Percentiles rank a stretch among this genome's conserved stretches.
Evolutionary conservation across 441 rosid genomes (phyloP).

Genomic region (Metrosideros polymorpha): DNA sequence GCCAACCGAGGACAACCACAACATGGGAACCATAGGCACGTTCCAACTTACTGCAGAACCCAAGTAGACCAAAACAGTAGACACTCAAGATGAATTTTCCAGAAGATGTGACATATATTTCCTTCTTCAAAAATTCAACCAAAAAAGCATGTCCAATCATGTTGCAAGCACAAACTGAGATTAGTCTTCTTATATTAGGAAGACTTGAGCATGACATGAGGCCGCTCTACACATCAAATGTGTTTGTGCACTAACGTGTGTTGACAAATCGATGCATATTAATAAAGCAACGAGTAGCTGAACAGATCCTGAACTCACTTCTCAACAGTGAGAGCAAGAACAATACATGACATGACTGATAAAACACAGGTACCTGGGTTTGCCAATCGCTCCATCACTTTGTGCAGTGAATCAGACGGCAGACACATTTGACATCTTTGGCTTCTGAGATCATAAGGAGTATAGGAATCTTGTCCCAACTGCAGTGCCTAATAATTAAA

Average conservation of each 20-base stretch:
- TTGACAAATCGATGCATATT: neutral
- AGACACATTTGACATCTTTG: slow-evolving; percentile 91
- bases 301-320: neutral
- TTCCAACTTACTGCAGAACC: neutral
- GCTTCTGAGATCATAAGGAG: slow-evolving; percentile 46
- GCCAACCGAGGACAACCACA: neutral
- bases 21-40: neutral
- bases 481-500: slow-evolving; percentile 66
- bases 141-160: neutral
- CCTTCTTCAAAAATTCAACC: neutral
- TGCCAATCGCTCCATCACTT: slow-evolving; percentile 77
- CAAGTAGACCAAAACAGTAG: neutral
- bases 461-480: slow-evolving; percentile 73
- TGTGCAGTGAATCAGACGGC: slow-evolving; percentile 51
- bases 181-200: neutral
- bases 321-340: neutral
- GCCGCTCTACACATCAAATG: neutral
- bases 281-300: neutral
- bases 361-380: slow-evolving; percentile 50
- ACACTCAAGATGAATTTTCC: neutral
- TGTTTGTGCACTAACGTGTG: neutral
- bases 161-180: neutral
- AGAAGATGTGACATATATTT: neutral
- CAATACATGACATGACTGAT: neutral
- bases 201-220: neutral